phyloP scores from a whole-genome alignment of 345 rosid species.

The Turritis glabra region DNA sequence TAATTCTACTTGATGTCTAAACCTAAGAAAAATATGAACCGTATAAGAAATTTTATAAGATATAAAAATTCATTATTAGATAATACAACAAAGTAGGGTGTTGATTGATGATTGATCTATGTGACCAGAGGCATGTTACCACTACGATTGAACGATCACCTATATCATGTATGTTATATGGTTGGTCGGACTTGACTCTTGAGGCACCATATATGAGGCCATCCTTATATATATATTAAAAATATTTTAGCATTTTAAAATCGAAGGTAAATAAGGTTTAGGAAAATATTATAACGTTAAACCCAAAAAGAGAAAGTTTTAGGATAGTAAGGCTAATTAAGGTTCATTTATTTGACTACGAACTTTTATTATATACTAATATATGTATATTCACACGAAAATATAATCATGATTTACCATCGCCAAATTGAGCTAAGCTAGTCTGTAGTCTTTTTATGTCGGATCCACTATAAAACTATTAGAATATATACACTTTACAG shows the following conservation, averaged over 20 bases:
- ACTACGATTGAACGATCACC: slow-evolving; percentile 21
- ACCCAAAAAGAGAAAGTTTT: not conserved
- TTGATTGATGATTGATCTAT: slow-evolving; percentile 34
- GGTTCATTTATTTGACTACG: not conserved
- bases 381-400: not conserved
- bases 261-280: not conserved
- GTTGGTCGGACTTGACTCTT: slow-evolving; percentile 31
- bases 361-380: too few species aligned
- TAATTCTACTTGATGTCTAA: too few species aligned
- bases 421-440: not conserved
- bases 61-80: too few species aligned
- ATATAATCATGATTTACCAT: slow-evolving; percentile 1
- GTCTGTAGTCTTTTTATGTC: not conserved
- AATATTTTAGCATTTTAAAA: not conserved
- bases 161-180: not conserved
- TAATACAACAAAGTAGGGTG: too few species aligned
- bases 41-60: too few species aligned
- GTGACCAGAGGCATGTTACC: slow-evolving; percentile 35
- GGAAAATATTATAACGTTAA: not conserved
- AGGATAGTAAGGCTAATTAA: not conserved
- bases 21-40: too few species aligned
- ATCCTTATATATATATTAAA: not conserved
- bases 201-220: slow-evolving; percentile 22
- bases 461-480: slow-evolving; percentile 10
- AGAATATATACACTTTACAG: not conserved